Percentiles rank a stretch among this genome's conserved stretches.
These are phyloP conservation scores for Pseudonitzschia multistriata DNA, from an alignment of 108 stramenopile genomes.

Conservation along the genomic window DNA sequence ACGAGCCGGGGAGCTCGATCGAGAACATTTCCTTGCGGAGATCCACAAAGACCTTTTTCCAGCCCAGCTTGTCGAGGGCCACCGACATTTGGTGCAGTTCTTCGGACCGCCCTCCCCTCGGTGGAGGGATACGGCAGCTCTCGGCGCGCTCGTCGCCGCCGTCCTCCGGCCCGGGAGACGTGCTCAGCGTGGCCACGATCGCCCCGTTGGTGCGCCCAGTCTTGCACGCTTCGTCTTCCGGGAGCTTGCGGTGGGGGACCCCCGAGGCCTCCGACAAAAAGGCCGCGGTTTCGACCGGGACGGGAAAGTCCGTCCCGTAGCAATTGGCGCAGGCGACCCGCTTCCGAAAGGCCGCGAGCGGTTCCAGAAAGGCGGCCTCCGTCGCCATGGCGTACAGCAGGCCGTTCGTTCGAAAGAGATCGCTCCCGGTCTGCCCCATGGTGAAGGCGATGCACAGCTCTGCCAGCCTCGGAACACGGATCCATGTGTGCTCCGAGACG, in stretches of 20 bases:
- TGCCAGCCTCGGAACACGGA: constrained; percentile 70
- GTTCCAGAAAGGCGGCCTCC: constrained; percentile 45
- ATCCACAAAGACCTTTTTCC: constrained; percentile 90
- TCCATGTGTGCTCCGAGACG: constrained; percentile 69
- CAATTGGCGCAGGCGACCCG: constrained; percentile 86
- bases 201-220: background rate
- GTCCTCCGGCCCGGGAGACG: constrained; percentile 24
- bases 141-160: background rate
- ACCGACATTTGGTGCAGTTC: constrained; percentile 63
- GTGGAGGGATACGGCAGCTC: too few relatives aligned
- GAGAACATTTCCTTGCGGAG: constrained; percentile 56
- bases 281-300: constrained; percentile 77
- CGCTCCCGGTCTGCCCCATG: constrained; percentile 63
- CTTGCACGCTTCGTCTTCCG: background rate
- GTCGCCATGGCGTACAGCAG: constrained; percentile 45
- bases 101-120: constrained; percentile 16
- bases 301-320: constrained; percentile 87
- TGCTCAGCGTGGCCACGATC: constrained; percentile 32
- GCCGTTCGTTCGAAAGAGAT: constrained; percentile 53
- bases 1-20: constrained; percentile 22
- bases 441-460: constrained; percentile 60
- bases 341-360: constrained; percentile 63
- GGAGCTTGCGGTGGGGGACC: constrained; percentile 44
- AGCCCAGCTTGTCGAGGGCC: constrained; percentile 74
- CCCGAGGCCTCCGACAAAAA: constrained; percentile 62